Conservation (phyloP, 306 rosid species). For the Vigna hirtella region DNA sequence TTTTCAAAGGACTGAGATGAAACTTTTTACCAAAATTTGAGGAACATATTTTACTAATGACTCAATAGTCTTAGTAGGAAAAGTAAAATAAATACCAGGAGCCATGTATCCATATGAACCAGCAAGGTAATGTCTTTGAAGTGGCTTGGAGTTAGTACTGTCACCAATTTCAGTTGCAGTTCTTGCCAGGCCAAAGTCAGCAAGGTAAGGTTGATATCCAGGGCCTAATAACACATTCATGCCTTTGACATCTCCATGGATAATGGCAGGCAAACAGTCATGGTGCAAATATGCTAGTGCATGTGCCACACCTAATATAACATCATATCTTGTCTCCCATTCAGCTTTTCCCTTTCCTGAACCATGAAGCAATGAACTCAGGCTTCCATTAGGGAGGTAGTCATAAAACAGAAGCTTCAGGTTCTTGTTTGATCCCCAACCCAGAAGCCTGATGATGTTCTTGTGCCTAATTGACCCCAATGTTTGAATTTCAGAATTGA, state of each 20-base stretch:
- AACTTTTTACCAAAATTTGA: background rate
- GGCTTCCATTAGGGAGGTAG: conserved; percentile 89
- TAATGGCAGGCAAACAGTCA: conserved; percentile 85
- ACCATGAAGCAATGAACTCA: conserved; percentile 86
- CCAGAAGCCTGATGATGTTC: conserved; percentile 86
- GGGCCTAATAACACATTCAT: conserved; percentile 88
- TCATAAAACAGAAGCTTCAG: conserved; percentile 86
- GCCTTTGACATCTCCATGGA: conserved; percentile 96
- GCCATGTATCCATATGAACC: conserved; percentile 99
- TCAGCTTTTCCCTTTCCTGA: conserved; percentile 73
- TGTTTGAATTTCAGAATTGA: conserved; percentile 77
- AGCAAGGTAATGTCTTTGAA: conserved; percentile 77
- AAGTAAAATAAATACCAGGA: conserved; percentile 64
- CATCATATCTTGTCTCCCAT: conserved; percentile 87
- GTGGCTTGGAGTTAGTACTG: conserved; percentile 44
- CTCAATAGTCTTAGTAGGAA: background rate
- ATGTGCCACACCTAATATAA: conserved; percentile 83
- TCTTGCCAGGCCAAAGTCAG: conserved; percentile 92
- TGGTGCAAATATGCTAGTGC: conserved; percentile 93
- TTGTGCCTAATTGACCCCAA: conserved; percentile 86
- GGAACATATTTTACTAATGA: background rate
- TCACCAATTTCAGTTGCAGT: conserved; percentile 45
- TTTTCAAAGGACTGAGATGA: background rate
- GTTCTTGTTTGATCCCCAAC: conserved; percentile 81
- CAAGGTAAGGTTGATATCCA: conserved; percentile 75